phyloP scores from a whole-genome alignment of 1,284 basidiomycete genomes.

The Marasmius oreades region DNA sequence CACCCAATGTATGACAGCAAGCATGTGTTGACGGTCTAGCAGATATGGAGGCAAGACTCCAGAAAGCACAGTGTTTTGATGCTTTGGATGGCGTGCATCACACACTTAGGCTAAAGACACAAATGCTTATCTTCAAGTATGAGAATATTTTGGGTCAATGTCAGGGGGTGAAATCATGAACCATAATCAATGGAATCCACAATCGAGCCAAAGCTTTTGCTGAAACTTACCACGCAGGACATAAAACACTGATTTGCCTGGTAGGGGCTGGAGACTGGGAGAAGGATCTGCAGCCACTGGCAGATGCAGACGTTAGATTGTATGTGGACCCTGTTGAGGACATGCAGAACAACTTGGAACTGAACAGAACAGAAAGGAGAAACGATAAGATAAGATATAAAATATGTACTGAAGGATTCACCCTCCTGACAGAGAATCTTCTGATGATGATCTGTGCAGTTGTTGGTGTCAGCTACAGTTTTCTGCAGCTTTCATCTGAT shows the following conservation, averaged over 20 bases:
- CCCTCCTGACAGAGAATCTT: no score
- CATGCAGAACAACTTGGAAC: no score
- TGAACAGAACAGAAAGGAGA: neutral
- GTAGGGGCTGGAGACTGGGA: conserved; percentile 3
- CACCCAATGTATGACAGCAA: neutral
- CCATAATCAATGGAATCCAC: conserved; percentile 17
- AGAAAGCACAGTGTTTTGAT: conserved; percentile 15
- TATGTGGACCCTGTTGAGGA: neutral
- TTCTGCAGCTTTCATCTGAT: no score
- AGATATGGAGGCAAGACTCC: conserved; percentile 13
- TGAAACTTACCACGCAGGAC: neutral
- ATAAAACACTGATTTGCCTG: neutral
- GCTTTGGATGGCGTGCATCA: conserved; percentile 13
- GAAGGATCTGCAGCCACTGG: neutral
- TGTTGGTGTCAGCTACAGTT: no score
- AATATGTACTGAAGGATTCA: no score
- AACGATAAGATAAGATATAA: no score
- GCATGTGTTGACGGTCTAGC: conserved; percentile 12
- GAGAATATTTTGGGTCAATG: conserved; percentile 17
- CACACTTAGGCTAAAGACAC: conserved; percentile 14
- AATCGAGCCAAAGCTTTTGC: neutral
- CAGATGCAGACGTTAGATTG: neutral
- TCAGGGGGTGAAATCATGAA: conserved; percentile 12
- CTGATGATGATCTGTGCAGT: no score
- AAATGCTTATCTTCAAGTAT: conserved; percentile 17